phyloP scores from a whole-genome alignment of 2,329 filamentous ascomycete species.

The Colletotrichum filicis region DNA sequence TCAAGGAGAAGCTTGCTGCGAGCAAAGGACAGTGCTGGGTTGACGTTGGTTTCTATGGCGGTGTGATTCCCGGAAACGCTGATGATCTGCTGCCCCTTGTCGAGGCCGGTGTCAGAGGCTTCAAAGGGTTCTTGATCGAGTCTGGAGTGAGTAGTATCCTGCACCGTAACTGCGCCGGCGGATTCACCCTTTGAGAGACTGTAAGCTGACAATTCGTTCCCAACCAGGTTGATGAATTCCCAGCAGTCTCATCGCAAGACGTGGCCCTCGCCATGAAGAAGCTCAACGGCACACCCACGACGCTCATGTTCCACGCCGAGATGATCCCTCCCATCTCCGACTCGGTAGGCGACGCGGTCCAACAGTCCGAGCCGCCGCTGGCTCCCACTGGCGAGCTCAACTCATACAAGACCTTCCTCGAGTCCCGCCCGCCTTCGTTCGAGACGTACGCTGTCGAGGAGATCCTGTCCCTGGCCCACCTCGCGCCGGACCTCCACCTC shows the following conservation, averaged over 20 bases:
- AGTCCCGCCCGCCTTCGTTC: slow-evolving; percentile 87
- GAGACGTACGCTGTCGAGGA: slow-evolving; percentile 92
- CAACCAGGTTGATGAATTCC: slow-evolving; percentile 89
- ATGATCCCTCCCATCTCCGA: slow-evolving; percentile 91
- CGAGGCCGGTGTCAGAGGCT: slow-evolving; percentile 87
- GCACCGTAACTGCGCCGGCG: background rate
- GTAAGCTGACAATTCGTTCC: slow-evolving; percentile 30
- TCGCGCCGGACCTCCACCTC: slow-evolving; percentile 84
- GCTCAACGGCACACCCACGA: slow-evolving; percentile 84
- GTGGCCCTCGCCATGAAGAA: slow-evolving; percentile 83
- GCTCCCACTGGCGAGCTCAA: slow-evolving; percentile 78
- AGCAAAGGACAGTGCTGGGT: slow-evolving; percentile 94
- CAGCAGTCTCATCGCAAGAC: slow-evolving; percentile 84
- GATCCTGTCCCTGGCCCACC: slow-evolving; percentile 82
- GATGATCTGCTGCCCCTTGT: slow-evolving; percentile 83
- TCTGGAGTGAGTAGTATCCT: slow-evolving; percentile 76
- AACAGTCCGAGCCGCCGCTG: slow-evolving; percentile 74
- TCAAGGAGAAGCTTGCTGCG: slow-evolving; percentile 87
- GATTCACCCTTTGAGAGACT: background rate
- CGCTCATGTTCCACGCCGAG: slow-evolving; percentile 98
- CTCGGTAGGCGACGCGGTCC: slow-evolving; percentile 82
- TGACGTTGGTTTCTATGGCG: slow-evolving; percentile 98
- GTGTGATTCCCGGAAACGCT: slow-evolving; percentile 90
- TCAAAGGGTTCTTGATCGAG: slow-evolving; percentile 98
- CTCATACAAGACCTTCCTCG: slow-evolving; percentile 89